A percentile compares a stretch with the other conserved stretches of the same genome.
phyloP scores from a whole-genome alignment of 139 green algal species.

The Chlamydomonas eustigma region DNA sequence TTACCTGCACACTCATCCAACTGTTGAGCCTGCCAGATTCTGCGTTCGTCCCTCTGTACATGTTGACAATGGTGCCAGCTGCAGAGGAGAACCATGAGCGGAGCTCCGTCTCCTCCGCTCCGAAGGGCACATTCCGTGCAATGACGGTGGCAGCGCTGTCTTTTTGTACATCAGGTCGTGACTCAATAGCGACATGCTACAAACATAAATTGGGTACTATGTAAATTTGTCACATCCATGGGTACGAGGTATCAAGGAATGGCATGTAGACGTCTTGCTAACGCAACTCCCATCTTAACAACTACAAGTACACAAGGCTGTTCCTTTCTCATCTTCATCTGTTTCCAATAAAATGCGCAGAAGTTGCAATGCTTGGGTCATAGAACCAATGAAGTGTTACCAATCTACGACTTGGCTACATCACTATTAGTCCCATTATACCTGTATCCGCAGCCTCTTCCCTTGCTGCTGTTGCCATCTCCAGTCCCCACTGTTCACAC shows the following conservation, averaged over 20 bases:
- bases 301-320: no score
- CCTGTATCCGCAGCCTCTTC: constrained; percentile 22
- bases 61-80: background rate
- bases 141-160: constrained; percentile 64
- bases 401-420: no score
- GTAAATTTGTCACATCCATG: no score
- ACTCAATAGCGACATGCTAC: constrained; percentile 1
- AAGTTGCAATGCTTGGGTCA: no score
- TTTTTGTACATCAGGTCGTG: constrained; percentile 31
- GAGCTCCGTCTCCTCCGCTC: constrained; percentile 1
- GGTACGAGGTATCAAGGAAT: no score
- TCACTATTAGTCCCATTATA: no score
- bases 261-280: no score
- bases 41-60: constrained; percentile 5
- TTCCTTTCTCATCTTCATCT: no score
- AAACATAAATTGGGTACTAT: no score
- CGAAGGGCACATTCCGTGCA: constrained; percentile 72
- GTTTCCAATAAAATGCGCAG: no score
- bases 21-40: constrained; percentile 4
- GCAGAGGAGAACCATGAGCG: background rate
- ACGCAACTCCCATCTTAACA: no score
- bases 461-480: constrained; percentile 47
- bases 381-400: no score
- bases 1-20: constrained; percentile 9
- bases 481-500: constrained; percentile 25